Conservation (phyloP, 331 rosid species). For the Erythrophleum ivorense region DNA sequence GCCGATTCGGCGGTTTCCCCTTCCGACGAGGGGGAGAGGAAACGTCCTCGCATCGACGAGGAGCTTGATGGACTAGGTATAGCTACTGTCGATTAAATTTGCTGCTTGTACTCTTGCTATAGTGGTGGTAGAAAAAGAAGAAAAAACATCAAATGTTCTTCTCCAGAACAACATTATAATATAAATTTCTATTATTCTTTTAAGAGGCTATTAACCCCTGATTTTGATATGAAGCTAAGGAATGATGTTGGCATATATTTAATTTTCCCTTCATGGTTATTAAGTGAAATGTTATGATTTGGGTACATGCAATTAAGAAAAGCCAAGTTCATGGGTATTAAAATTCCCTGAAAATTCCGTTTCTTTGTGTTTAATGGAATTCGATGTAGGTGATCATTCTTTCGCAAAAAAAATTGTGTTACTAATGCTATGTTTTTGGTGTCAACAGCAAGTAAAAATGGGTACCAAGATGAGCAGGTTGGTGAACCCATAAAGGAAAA, state of each 20-base stretch:
- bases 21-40: conserved; percentile 59
- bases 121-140: neutral
- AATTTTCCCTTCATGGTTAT: neutral
- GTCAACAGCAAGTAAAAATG: conserved; percentile 52
- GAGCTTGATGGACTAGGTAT: conserved; percentile 58
- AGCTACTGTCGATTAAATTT: neutral
- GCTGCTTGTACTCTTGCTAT: neutral
- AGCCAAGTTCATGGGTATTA: neutral
- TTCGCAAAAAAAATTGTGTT: neutral
- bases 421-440: conserved; percentile 16
- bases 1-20: conserved; percentile 27
- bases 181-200: neutral
- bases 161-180: neutral
- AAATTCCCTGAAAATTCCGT: neutral
- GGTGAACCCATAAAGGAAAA: conserved; percentile 44
- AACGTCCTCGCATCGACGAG: conserved; percentile 76
- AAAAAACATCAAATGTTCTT: neutral
- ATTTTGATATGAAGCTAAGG: neutral
- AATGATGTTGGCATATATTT: neutral
- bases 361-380: neutral
- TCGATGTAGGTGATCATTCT: neutral
- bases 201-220: neutral
- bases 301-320: neutral
- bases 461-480: conserved; percentile 44
- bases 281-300: neutral